phyloP scores from a whole-genome alignment of 495 filamentous ascomycete species.

The Chaetomium fimeti region DNA sequence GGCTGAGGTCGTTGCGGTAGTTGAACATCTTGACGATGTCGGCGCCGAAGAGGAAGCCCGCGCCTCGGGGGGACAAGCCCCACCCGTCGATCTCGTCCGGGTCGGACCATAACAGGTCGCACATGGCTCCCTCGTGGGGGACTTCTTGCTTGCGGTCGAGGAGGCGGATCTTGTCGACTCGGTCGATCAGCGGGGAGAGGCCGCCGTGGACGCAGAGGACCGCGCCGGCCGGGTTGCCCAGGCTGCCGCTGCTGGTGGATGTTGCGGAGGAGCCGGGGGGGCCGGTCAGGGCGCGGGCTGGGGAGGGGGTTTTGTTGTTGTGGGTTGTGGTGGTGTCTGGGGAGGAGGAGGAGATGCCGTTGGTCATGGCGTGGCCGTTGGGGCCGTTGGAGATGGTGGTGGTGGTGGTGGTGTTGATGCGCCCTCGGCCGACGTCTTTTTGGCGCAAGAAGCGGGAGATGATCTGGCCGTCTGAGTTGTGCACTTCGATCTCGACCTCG shows the following conservation, averaged over 20 bases:
- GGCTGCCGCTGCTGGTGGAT: constrained; percentile 61
- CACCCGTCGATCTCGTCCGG: constrained; percentile 98
- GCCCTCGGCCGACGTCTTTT: constrained; percentile 22
- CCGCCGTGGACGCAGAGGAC: constrained; percentile 96
- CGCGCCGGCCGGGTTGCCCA: constrained; percentile 68
- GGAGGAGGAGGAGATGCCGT: constrained; percentile 27
- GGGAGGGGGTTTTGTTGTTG: background rate
- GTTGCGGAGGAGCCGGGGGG: constrained; percentile 77
- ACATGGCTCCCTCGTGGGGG: constrained; percentile 98
- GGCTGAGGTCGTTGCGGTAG: constrained; percentile 81
- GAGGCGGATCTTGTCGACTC: constrained; percentile 91
- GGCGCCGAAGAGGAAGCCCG: constrained; percentile 92
- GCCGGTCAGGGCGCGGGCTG: constrained; percentile 53
- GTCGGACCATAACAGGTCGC: constrained; percentile 95
- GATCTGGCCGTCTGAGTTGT: constrained; percentile 75
- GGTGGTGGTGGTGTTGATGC: constrained; percentile 5
- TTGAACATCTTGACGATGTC: constrained; percentile 98
- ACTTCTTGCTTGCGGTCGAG: constrained; percentile 98
- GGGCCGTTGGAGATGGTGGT: background rate
- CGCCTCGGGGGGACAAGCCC: constrained; percentile 91
- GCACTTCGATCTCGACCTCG: constrained; percentile 89
- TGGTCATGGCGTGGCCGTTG: constrained; percentile 36
- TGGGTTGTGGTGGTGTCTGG: background rate
- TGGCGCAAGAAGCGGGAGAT: constrained; percentile 67
- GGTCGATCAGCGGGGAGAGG: constrained; percentile 85